Conservation (phyloP, 441 rosid genomes). For the Monsonia emarginata region DNA sequence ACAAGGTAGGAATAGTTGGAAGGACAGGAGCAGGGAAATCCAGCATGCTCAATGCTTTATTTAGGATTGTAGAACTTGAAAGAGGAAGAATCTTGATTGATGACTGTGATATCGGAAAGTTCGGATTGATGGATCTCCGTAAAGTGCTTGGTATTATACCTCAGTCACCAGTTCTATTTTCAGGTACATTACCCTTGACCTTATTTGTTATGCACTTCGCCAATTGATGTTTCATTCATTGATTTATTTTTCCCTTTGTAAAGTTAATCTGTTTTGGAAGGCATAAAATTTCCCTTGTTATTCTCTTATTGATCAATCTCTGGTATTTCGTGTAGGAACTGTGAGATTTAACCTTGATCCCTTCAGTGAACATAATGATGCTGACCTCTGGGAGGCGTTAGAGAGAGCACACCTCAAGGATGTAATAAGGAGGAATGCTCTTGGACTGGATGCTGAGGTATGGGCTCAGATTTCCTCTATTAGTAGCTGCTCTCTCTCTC, state of each 20-base stretch:
- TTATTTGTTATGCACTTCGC: neutral
- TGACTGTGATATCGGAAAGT: slow-evolving; percentile 54
- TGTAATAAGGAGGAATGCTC: slow-evolving; percentile 59
- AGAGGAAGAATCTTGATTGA: slow-evolving; percentile 74
- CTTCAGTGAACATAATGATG: slow-evolving; percentile 78
- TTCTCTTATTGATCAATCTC: slow-evolving; percentile 5
- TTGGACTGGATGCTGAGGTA: slow-evolving; percentile 84
- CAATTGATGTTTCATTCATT: neutral
- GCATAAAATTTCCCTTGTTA: neutral
- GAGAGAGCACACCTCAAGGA: slow-evolving; percentile 91
- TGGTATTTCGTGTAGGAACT: slow-evolving; percentile 39
- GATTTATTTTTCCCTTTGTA: neutral
- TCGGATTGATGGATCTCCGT: slow-evolving; percentile 77
- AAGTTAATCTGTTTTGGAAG: neutral
- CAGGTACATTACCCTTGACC: slow-evolving; percentile 41
- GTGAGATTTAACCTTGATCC: slow-evolving; percentile 95
- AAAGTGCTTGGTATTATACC: slow-evolving; percentile 90
- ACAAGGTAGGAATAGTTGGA: slow-evolving; percentile 87
- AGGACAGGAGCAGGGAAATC: slow-evolving; percentile 97
- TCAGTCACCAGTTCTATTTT: slow-evolving; percentile 87
- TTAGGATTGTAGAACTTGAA: slow-evolving; percentile 78
- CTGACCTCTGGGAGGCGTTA: slow-evolving; percentile 85
- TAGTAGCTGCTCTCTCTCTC: too few species aligned
- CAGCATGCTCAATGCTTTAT: slow-evolving; percentile 83
- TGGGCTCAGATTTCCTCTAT: neutral